Conservation (phyloP, 371 early-diverging fungal genomes). For the Capillidium heterosporum region DNA sequence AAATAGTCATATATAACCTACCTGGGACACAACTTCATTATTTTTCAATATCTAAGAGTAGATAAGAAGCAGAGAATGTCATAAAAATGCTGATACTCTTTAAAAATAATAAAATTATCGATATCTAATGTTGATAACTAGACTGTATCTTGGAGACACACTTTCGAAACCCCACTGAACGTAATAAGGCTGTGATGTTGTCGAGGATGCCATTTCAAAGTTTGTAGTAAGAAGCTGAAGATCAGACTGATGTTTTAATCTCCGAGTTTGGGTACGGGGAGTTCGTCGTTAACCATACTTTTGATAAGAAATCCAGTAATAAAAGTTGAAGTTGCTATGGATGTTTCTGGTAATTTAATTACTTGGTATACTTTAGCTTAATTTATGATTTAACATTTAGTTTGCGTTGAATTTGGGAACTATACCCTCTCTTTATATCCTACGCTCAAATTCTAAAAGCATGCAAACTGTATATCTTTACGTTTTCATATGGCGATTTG, state of each 20-base stretch:
- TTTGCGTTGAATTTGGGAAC: too few relatives aligned
- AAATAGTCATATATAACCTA: slow-evolving; percentile 10
- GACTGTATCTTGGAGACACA: slow-evolving; percentile 41
- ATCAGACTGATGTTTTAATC: slow-evolving; percentile 68
- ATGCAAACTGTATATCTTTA: too few relatives aligned
- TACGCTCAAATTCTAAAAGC: too few relatives aligned
- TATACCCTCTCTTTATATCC: too few relatives aligned
- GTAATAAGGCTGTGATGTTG: slow-evolving; percentile 49
- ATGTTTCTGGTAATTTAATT: too few relatives aligned
- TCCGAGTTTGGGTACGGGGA: slow-evolving; percentile 22
- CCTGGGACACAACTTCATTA: slow-evolving; percentile 52
- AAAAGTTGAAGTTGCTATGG: too few relatives aligned
- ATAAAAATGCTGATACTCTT: slow-evolving; percentile 70
- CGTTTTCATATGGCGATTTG: too few relatives aligned
- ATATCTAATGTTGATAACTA: slow-evolving; percentile 63
- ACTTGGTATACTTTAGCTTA: too few relatives aligned
- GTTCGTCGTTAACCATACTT: too few relatives aligned
- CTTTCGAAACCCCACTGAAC: slow-evolving; percentile 56
- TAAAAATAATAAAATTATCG: slow-evolving; percentile 24
- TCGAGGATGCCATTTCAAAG: slow-evolving; percentile 80
- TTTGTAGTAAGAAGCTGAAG: slow-evolving; percentile 73
- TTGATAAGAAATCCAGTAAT: too few relatives aligned
- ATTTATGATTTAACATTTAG: too few relatives aligned
- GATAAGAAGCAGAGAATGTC: slow-evolving; percentile 70
- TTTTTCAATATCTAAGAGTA: slow-evolving; percentile 86